phyloP scores from a whole-genome alignment of 2,329 filamentous ascomycete genomes.

The Apiospora saccharicola region DNA sequence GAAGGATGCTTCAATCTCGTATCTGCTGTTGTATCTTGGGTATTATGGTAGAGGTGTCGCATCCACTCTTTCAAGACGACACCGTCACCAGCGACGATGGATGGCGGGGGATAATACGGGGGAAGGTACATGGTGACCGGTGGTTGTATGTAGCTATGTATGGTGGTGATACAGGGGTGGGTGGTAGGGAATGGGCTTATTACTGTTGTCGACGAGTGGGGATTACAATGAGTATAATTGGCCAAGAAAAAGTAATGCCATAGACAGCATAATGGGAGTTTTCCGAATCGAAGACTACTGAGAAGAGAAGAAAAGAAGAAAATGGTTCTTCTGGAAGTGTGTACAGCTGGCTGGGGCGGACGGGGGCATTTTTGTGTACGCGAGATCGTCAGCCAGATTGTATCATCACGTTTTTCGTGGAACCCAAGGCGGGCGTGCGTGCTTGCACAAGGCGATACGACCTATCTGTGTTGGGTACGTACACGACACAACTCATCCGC shows the following conservation, averaged over 20 bases:
- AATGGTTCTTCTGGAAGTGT: not conserved
- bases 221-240: not conserved
- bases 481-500: not conserved
- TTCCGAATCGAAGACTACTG: not conserved
- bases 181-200: not conserved
- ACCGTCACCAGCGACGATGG: not conserved
- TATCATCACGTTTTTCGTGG: not conserved
- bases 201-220: not conserved
- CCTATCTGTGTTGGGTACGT: not conserved
- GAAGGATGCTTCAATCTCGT: not conserved
- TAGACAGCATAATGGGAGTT: not conserved
- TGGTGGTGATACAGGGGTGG: not conserved
- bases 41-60: not conserved
- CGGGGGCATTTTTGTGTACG: constrained; percentile 1
- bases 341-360: not conserved
- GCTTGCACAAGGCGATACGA: not conserved
- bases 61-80: not conserved
- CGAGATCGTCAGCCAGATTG: not conserved
- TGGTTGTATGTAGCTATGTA: not conserved
- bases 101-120: not conserved
- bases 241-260: not conserved
- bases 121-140: not conserved
- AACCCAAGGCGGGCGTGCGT: not conserved
- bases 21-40: not conserved
- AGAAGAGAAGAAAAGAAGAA: not conserved